Percentiles rank a stretch among this genome's conserved stretches.
These are phyloP conservation scores for Aspergillus homomorphus DNA, from an alignment of 495 filamentous ascomycete species.

Conservation along the genomic window DNA sequence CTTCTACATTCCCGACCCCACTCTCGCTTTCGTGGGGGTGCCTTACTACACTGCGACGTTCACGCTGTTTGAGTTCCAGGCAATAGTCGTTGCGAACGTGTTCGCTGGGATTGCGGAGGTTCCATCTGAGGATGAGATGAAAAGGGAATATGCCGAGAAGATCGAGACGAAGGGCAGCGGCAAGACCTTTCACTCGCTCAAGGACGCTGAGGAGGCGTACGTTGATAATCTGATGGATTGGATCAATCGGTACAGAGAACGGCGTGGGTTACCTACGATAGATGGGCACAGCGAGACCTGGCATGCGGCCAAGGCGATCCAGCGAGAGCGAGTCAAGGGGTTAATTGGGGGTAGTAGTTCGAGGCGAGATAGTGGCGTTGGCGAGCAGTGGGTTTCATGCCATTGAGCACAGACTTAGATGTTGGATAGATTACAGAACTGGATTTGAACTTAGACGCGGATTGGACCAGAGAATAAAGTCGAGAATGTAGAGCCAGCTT, in stretches of 20 bases:
- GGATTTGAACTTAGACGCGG: too few species aligned
- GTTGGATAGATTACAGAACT: neutral
- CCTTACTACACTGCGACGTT: conserved; percentile 61
- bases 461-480: neutral
- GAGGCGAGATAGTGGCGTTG: conserved; percentile 15
- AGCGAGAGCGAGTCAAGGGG: conserved; percentile 26
- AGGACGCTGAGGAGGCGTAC: conserved; percentile 51
- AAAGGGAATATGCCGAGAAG: conserved; percentile 47
- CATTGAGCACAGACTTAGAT: neutral
- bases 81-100: conserved; percentile 55
- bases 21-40: conserved; percentile 58
- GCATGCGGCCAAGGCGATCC: conserved; percentile 32
- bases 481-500: neutral
- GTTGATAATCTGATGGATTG: conserved; percentile 52
- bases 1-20: conserved; percentile 64
- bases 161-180: conserved; percentile 46
- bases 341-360: conserved; percentile 14
- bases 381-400: conserved; percentile 12
- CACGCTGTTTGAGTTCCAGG: conserved; percentile 64
- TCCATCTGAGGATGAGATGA: conserved; percentile 47
- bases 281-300: conserved; percentile 46
- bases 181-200: conserved; percentile 54
- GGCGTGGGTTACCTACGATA: conserved; percentile 30
- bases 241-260: conserved; percentile 44
- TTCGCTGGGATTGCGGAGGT: conserved; percentile 51